These are phyloP conservation scores for Cynanchum wilfordii DNA, from an alignment of 257 asterid species.

Conservation along the genomic window DNA sequence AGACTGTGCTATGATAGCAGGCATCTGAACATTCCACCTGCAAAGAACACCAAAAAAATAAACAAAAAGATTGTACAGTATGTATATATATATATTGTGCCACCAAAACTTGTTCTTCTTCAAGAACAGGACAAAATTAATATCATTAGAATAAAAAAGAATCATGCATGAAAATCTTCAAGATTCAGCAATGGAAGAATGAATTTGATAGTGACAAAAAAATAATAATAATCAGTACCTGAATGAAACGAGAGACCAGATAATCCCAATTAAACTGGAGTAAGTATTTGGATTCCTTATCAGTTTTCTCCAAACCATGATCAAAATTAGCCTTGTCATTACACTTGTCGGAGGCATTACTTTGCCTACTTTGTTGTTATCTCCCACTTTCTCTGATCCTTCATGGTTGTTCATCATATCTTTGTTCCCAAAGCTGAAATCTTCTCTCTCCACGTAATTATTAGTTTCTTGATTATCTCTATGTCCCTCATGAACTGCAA, in stretches of 20 bases:
- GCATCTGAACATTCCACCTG: conserved; percentile 96
- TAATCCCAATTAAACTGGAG: conserved; percentile 77
- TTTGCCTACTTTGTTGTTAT: conserved; percentile 39
- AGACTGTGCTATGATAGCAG: conserved; percentile 82
- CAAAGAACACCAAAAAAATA: neutral
- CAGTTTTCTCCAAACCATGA: conserved; percentile 98
- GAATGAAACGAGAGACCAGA: conserved; percentile 86
- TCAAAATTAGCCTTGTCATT: conserved; percentile 90
- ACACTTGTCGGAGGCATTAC: conserved; percentile 94
- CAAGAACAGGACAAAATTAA: neutral
- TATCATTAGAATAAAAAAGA: too few species aligned
- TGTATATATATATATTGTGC: too few species aligned
- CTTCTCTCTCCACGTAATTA: conserved; percentile 48
- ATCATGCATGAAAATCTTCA: too few species aligned
- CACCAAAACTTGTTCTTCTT: neutral
- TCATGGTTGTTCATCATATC: conserved; percentile 36
- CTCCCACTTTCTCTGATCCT: conserved; percentile 36
- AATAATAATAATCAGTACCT: conserved; percentile 41
- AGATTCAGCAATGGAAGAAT: neutral
- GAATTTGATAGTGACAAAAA: neutral
- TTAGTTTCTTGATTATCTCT: conserved; percentile 44
- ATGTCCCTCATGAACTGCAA: conserved; percentile 35
- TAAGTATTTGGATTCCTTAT: conserved; percentile 96
- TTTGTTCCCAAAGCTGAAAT: conserved; percentile 56
- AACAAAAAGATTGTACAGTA: neutral